These are phyloP conservation scores for Cercospora canescens DNA, from an alignment of 2,329 filamentous ascomycete genomes.

Conservation along the genomic window DNA sequence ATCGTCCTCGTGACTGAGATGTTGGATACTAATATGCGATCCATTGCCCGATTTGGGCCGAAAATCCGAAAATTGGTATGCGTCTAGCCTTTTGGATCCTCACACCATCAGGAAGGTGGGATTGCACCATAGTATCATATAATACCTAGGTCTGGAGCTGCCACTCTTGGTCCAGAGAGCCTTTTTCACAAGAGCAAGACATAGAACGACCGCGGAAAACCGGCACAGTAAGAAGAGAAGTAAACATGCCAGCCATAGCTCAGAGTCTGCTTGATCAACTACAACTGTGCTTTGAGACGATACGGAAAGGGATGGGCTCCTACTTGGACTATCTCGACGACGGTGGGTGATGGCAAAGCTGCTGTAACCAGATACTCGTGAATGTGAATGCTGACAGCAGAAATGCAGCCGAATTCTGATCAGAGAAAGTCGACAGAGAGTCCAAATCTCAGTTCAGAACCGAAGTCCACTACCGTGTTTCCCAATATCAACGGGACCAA, in stretches of 20 bases:
- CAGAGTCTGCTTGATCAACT: conserved; percentile 5
- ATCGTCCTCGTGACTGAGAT: background rate
- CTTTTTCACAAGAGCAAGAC: background rate
- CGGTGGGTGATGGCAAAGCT: background rate
- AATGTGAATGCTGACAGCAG: background rate
- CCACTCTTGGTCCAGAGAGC: background rate
- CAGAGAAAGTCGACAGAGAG: too few species aligned
- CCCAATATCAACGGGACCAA: background rate
- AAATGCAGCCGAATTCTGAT: background rate
- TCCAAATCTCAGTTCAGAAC: background rate
- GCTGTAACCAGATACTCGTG: background rate
- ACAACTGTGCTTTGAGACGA: background rate
- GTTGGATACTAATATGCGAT: conserved; percentile 1
- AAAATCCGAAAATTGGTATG: background rate
- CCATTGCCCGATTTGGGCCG: conserved; percentile 1
- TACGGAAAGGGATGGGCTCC: background rate
- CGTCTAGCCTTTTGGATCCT: background rate
- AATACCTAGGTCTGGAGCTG: background rate
- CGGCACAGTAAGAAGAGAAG: background rate
- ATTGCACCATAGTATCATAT: background rate
- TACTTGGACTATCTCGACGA: conserved; percentile 4
- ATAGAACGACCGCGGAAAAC: background rate
- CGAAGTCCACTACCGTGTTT: background rate
- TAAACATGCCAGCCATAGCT: conserved; percentile 1
- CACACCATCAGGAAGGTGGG: background rate